phyloP scores from a whole-genome alignment of 805 yeast species.

The Torulaspora gathmanii region DNA sequence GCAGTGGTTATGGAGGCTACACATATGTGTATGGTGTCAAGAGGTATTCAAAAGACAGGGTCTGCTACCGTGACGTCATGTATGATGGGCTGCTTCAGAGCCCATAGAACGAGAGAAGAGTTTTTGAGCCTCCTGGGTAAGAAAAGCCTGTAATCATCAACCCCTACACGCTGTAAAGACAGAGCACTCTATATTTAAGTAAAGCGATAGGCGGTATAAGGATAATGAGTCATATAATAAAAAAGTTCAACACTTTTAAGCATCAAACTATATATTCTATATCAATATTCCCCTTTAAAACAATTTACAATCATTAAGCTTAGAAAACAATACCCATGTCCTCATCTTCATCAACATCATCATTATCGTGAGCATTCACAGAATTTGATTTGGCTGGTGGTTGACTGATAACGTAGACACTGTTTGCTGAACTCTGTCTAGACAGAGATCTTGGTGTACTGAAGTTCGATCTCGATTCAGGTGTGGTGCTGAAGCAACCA shows the following conservation, averaged over 20 bases:
- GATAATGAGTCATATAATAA: neutral
- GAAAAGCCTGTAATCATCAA: constrained; percentile 29
- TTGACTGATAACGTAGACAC: constrained; percentile 4
- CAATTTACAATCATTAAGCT: neutral
- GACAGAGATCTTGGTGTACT: constrained; percentile 30
- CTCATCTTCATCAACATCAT: constrained; percentile 11
- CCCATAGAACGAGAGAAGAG: constrained; percentile 95
- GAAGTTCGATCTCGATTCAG: constrained; percentile 30
- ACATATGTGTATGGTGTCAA: constrained; percentile 98
- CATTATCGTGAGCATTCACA: neutral
- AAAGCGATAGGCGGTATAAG: neutral
- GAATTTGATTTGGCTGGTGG: neutral
- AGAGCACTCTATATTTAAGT: neutral
- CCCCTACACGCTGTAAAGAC: neutral
- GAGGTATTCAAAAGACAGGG: constrained; percentile 96
- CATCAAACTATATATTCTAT: constrained; percentile 2
- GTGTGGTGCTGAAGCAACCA: constrained; percentile 32
- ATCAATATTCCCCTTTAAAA: neutral
- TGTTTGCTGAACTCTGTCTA: constrained; percentile 20
- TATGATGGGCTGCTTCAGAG: constrained; percentile 94
- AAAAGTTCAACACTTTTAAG: neutral
- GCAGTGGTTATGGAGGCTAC: constrained; percentile 98
- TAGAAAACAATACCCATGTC: constrained; percentile 14
- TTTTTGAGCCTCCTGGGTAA: constrained; percentile 77
- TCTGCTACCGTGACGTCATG: constrained; percentile 91